These are phyloP conservation scores for Tillandsia fasciculata DNA, from an alignment of 176 grass and related monocot genomes.

Conservation along the genomic window DNA sequence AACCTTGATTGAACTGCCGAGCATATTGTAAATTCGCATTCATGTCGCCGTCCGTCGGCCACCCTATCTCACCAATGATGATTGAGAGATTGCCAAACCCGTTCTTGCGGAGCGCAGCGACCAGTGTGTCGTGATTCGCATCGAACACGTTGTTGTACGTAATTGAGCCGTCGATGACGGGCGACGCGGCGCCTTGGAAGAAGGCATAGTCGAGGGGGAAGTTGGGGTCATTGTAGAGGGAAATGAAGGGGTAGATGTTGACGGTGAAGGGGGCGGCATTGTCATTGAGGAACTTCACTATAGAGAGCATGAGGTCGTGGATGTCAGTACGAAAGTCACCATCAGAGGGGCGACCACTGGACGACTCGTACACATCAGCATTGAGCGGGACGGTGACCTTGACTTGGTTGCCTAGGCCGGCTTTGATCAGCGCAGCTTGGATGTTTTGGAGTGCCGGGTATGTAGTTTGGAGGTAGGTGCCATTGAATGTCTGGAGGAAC, in stretches of 20 bases:
- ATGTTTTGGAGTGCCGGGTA: constrained; percentile 79
- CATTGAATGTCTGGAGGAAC: constrained; percentile 66
- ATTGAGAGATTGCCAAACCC: constrained; percentile 58
- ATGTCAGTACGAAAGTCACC: constrained; percentile 72
- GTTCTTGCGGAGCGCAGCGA: constrained; percentile 49
- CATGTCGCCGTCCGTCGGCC: constrained; percentile 75
- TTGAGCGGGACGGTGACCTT: constrained; percentile 76
- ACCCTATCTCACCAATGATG: constrained; percentile 65
- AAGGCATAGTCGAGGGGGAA: constrained; percentile 88
- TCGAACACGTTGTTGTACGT: constrained; percentile 64
- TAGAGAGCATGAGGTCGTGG: constrained; percentile 50
- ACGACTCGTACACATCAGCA: constrained; percentile 64
- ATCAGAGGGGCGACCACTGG: constrained; percentile 48
- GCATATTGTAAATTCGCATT: constrained; percentile 45
- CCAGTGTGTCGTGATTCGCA: constrained; percentile 79
- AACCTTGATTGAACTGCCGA: constrained; percentile 60
- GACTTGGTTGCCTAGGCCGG: constrained; percentile 42
- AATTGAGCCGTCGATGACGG: constrained; percentile 53
- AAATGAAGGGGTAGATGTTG: constrained; percentile 91
- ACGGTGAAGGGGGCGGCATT: constrained; percentile 54
- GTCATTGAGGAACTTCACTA: constrained; percentile 51
- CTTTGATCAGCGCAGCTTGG: constrained; percentile 59
- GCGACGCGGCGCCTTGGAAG: constrained; percentile 43
- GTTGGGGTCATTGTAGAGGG: constrained; percentile 55
- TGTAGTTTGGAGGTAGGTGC: constrained; percentile 56